Evolutionary conservation across 257 asterid species (phyloP), one percentile per base, ranked within the genome.

Genomic region (Nicotiana sylvestris): DNA sequence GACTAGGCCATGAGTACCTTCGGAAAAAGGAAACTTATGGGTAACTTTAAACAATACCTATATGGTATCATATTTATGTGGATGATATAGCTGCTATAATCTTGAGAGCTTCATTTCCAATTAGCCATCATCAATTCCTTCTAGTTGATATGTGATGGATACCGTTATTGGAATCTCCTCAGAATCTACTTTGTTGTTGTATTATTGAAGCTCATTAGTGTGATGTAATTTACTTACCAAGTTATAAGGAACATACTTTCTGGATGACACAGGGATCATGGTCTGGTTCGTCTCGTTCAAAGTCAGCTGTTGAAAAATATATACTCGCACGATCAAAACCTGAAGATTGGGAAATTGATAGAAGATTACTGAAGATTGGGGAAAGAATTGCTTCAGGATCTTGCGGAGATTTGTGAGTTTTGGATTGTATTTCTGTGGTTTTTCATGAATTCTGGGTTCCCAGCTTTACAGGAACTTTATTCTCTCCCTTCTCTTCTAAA

Each of bases 301-400:
- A 82, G 80, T 81, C 91, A 76, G 86, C 83, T 37, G 79, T 84
- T 84, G 93, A 89, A 70, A 89, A 89, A 86, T 84, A 84, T 66
- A 67, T 88, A 78, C 69, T 89, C 25, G 82, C 83, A 17, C 90
- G 86, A 85, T 85, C 82, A 62, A 83, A 84, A 84, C 77, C 81
- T 49, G 93, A 85, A 84, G 92, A 88, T 79, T 92, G 96, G 97
- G 95, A 92, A 89, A 89, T 94, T 39, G 96, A 94, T 84, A 87
- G 92, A 91, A 91, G 93, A 86, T 86, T 86, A 80, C 87, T 96
- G 93, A 91, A 91, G 88, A 88, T 91, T 1, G 97, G 96, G 86
- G 96, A 93, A 83, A 92, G 86, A 90, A 89, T 94, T 12, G 97
- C 96, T 83, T 93, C 93, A 72, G 99, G 99, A 76, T 94, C 98